phyloP scores from a whole-genome alignment of 768 basidiomycete species.

The Suillus discolor region DNA sequence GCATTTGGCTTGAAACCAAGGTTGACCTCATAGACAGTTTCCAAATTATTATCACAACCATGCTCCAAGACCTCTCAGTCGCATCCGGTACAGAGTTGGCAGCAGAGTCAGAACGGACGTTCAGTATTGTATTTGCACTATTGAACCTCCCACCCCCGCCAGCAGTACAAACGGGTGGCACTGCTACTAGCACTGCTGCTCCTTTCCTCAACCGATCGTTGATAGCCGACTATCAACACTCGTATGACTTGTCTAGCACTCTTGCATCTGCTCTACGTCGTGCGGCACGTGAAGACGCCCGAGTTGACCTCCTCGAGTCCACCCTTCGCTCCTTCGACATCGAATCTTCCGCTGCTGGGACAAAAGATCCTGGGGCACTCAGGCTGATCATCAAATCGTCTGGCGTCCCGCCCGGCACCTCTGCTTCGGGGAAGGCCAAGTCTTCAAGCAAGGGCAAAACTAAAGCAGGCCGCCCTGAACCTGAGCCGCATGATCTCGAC shows the following conservation, averaged over 20 bases:
- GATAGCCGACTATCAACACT: conserved; percentile 70
- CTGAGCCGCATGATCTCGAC: conserved; percentile 45
- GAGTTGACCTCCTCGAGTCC: conserved; percentile 58
- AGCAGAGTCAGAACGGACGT: conserved; percentile 51
- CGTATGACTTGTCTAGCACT: conserved; percentile 58
- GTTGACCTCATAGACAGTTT: conserved; percentile 70
- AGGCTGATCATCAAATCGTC: conserved; percentile 66
- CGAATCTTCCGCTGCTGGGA: conserved; percentile 12
- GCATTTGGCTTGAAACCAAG: conserved; percentile 73
- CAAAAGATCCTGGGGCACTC: conserved; percentile 56
- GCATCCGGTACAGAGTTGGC: conserved; percentile 47
- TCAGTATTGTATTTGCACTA: conserved; percentile 61
- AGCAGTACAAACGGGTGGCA: conserved; percentile 8
- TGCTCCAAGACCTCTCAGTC: conserved; percentile 50
- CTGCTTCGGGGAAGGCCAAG: conserved; percentile 34
- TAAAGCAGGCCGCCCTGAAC: conserved; percentile 29
- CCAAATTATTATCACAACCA: conserved; percentile 55
- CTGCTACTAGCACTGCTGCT: conserved; percentile 15
- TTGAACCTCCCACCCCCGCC: conserved; percentile 45
- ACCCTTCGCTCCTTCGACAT: conserved; percentile 45
- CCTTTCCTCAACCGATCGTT: conserved; percentile 72
- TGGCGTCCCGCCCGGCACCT: conserved; percentile 43
- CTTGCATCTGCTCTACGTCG: conserved; percentile 48
- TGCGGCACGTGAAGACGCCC: conserved; percentile 56
- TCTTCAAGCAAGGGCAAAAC: conserved; percentile 43